Base-by-base conservation (phyloP, 148 eudicot species). In the Bassia scoparia region DNA sequence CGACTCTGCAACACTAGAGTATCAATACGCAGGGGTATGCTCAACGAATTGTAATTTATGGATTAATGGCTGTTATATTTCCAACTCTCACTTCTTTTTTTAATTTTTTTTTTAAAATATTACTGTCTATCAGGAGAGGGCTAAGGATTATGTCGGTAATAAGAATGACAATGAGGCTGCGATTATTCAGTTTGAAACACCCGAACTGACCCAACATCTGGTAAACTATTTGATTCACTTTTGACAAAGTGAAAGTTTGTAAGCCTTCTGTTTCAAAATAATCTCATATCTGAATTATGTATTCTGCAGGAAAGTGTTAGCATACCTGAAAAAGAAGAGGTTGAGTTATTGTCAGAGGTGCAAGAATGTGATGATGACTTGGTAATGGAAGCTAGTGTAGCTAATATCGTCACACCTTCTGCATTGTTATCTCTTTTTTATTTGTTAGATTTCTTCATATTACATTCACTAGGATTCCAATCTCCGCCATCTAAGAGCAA, bases 111-210 rank as follows among this genome's bases (percentile, higher is more conserved):
- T n/a, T n/a, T n/a, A n/a, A n/a, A n/a, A n/a, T n/a, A 61, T 41
- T 34, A 64, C 76, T 70, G 63, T 62, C 34, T 31, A 80, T 72
- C 86, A 90, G 92, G 92, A 82, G 76, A 82, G 81, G 65, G 70
- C 41, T 58, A 74, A 74, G 37, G 71, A 59, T 18, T 2, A 23
- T 58, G 49, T 44, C 38, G 77, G 77, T 81, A 78, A 66, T 27
- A 69, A 74, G 61, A 76, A 74, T 53, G 73, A 72, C 33, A 76
- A 68, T 65, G 56, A 49, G 73, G 52, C 71, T 62, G 76, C 58
- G 34, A 64, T 84, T 1, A 29, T 79, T 15, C 82, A 83, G 77
- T 88, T 94, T 74, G 98, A 94, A 83, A 77, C 79, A 54, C 91
- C 90, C 64, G 91, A 84, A 85, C 81, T 86, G 73, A 82, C 81